These are phyloP conservation scores for Neurospora tetrasperma DNA, from an alignment of 495 filamentous ascomycete species.

Conservation along the genomic window DNA sequence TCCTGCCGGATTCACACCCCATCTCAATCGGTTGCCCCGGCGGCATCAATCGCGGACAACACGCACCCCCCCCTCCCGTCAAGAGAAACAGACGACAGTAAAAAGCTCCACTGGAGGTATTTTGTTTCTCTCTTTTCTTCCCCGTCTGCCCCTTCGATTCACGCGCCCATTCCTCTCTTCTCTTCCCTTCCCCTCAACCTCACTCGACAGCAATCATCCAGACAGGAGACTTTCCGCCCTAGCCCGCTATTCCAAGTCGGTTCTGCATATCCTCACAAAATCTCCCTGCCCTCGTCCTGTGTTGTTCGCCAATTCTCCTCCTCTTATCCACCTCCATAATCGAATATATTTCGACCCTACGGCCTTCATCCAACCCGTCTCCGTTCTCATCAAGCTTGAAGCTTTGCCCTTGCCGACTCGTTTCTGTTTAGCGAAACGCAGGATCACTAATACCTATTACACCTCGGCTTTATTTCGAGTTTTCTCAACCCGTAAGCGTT, in stretches of 20 bases:
- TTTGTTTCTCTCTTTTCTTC: constrained; percentile 7
- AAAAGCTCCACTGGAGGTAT: not conserved
- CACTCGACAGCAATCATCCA: constrained; percentile 19
- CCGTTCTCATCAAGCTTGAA: constrained; percentile 1
- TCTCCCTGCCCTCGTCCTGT: constrained; percentile 17
- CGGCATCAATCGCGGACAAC: not conserved
- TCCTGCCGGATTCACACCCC: not conserved
- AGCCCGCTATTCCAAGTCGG: constrained; percentile 6
- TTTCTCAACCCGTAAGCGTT: not conserved
- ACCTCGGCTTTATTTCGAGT: not conserved
- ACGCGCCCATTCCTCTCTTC: not conserved
- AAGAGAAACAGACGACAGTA: not conserved
- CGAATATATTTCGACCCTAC: not conserved
- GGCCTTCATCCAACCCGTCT: not conserved
- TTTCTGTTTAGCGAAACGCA: not conserved
- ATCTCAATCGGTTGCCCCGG: not conserved
- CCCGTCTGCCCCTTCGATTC: not conserved
- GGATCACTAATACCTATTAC: not conserved
- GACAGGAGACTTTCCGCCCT: constrained; percentile 15
- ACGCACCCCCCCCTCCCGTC: not conserved
- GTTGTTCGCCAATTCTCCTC: constrained; percentile 17
- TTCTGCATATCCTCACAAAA: constrained; percentile 10
- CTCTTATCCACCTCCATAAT: not conserved
- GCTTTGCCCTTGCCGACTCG: not conserved
- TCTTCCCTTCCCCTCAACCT: constrained; percentile 21